A percentile compares a stretch with the other conserved stretches of the same genome.
Conservation (phyloP, 2,329 filamentous ascomycete genomes). For the Fusarium nanum region DNA sequence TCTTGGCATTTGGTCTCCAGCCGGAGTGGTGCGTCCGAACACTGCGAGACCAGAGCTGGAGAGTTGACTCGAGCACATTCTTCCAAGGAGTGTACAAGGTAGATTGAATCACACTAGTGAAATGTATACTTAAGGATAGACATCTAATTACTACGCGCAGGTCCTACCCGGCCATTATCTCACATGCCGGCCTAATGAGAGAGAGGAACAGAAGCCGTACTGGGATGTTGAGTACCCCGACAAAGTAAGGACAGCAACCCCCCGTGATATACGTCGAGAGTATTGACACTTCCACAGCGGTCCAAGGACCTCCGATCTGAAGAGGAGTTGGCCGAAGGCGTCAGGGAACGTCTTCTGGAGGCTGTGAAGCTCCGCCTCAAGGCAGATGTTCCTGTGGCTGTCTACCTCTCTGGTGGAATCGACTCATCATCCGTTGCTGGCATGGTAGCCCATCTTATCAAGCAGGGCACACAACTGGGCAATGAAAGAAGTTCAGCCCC, state of each 20-base stretch:
- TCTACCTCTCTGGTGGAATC: slow-evolving; percentile 4
- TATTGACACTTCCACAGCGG: neutral
- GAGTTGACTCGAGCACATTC: neutral
- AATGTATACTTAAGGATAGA: accelerated
- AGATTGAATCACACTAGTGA: accelerated
- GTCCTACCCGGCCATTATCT: slow-evolving; percentile 5
- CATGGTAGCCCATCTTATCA: slow-evolving; percentile 7
- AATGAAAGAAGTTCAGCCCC: neutral
- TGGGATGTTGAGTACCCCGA: slow-evolving; percentile 10
- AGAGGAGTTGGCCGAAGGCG: neutral
- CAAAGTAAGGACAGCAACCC: neutral
- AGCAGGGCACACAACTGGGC: neutral
- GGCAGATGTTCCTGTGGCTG: slow-evolving; percentile 8
- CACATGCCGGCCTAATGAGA: neutral
- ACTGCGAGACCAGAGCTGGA: slow-evolving; percentile 1
- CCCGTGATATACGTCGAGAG: no score
- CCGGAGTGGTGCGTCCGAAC: neutral
- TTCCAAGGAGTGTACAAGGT: slow-evolving; percentile 2
- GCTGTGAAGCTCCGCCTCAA: slow-evolving; percentile 1
- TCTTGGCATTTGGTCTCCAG: slow-evolving; percentile 1
- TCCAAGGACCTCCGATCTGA: neutral
- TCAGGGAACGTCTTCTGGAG: neutral
- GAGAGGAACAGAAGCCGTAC: neutral
- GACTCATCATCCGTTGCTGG: slow-evolving; percentile 3
- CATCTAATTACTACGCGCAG: neutral